Percentiles rank a stretch among this genome's conserved stretches.
Conservation (phyloP, 768 basidiomycete genomes). For the Trametes cinnabarina region DNA sequence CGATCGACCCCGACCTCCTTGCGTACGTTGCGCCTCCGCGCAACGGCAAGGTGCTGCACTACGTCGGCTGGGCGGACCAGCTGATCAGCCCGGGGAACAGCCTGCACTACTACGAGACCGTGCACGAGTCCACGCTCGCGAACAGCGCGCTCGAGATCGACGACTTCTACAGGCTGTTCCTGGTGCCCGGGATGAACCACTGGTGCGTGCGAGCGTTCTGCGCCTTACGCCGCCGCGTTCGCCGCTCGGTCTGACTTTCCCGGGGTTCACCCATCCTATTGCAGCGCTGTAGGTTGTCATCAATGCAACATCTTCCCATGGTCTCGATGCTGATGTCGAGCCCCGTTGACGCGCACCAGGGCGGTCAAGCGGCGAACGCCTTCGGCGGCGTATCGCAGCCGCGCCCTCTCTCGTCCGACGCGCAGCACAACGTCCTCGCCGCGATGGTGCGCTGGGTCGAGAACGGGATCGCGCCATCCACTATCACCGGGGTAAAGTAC, state of each 20-base stretch:
- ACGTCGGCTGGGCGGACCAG: constrained; percentile 28
- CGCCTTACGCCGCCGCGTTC: too few species aligned
- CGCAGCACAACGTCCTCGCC: constrained; percentile 25
- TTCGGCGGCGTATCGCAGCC: constrained; percentile 18
- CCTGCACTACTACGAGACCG: constrained; percentile 25
- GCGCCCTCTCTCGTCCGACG: constrained; percentile 11
- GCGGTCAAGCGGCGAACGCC: constrained; percentile 24
- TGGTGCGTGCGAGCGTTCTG: constrained; percentile 21
- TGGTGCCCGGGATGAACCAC: constrained; percentile 32
- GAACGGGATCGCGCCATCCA: constrained; percentile 24
- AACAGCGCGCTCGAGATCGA: constrained; percentile 24
- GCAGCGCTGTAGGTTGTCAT: background rate
- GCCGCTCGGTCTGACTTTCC: too few species aligned
- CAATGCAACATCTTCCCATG: too few species aligned
- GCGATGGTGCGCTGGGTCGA: constrained; percentile 33
- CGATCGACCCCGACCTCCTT: constrained; percentile 18
- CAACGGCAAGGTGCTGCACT: constrained; percentile 26
- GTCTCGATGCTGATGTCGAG: too few species aligned
- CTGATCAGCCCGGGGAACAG: constrained; percentile 30
- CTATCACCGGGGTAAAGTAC: constrained; percentile 20
- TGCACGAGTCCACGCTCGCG: constrained; percentile 23
- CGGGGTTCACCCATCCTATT: too few species aligned
- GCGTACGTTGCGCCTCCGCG: constrained; percentile 16
- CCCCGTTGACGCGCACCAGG: too few species aligned
- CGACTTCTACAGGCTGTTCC: constrained; percentile 32